Percentiles rank a stretch among this genome's conserved stretches.
phyloP scores from a whole-genome alignment of 192 early-diverging fungal genomes.

The Mortierella antarctica region DNA sequence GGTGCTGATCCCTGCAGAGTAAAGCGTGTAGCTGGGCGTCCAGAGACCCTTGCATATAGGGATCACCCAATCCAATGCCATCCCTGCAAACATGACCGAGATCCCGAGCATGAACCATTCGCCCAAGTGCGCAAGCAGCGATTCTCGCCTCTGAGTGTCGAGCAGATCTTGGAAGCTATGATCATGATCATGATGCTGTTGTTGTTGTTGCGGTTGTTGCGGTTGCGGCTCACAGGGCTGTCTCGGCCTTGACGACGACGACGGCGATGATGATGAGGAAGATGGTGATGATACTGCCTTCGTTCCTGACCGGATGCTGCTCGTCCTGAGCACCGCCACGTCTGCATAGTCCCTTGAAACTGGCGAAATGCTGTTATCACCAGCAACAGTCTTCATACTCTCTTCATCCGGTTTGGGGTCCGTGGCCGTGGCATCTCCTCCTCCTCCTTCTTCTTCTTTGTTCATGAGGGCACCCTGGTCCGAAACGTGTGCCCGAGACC shows the following conservation, averaged over 20 bases:
- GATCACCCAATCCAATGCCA: conserved; percentile 32
- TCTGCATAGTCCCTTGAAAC: no score
- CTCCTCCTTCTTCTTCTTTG: not conserved
- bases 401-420: no score
- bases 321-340: no score
- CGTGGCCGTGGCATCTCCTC: not conserved
- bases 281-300: not conserved
- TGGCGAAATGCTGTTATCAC: no score
- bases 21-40: conserved; percentile 61
- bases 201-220: not conserved
- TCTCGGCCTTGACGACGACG: no score
- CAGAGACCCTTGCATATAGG: conserved; percentile 67
- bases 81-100: conserved; percentile 14
- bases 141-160: not conserved
- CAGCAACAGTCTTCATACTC: no score
- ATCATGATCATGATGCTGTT: not conserved
- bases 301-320: no score
- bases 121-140: conserved; percentile 17
- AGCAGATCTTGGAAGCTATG: not conserved
- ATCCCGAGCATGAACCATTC: conserved; percentile 31
- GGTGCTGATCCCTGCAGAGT: conserved; percentile 44
- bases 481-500: no score
- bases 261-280: not conserved
- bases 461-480: no score
- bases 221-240: not conserved